Conservation (phyloP, 768 basidiomycete species). For the Sarcodon aspratus region DNA sequence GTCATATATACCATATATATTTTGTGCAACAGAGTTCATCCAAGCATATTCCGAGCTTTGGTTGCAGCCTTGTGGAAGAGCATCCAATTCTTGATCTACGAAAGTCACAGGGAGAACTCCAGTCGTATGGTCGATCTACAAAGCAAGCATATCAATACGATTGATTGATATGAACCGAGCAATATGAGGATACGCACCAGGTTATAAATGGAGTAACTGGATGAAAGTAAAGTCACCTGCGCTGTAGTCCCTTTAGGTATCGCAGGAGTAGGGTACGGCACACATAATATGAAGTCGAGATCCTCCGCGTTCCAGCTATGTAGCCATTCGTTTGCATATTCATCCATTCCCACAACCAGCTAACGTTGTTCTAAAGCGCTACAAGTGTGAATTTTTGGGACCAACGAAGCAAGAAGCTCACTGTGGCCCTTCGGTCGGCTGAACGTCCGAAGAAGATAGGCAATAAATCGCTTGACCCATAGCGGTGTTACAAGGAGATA, state of each 20-base stretch:
- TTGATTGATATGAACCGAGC: background rate
- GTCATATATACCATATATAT: slow-evolving; percentile 30
- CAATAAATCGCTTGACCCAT: slow-evolving; percentile 13
- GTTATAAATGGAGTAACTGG: slow-evolving; percentile 30
- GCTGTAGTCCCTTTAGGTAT: slow-evolving; percentile 23
- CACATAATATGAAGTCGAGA: slow-evolving; percentile 27
- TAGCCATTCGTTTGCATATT: slow-evolving; percentile 14
- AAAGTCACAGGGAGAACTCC: slow-evolving; percentile 33
- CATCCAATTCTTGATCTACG: slow-evolving; percentile 24
- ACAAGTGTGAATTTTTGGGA: no score
- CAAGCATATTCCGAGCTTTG: slow-evolving; percentile 10
- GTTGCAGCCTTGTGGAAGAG: slow-evolving; percentile 12
- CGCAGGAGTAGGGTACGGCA: slow-evolving; percentile 25
- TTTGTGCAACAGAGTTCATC: slow-evolving; percentile 27
- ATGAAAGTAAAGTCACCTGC: slow-evolving; percentile 22
- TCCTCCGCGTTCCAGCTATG: slow-evolving; percentile 11
- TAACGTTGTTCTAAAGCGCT: slow-evolving; percentile 14
- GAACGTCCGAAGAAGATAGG: slow-evolving; percentile 13
- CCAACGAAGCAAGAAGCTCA: slow-evolving; percentile 14
- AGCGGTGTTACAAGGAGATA: no score
- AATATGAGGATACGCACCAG: slow-evolving; percentile 20
- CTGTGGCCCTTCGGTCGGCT: slow-evolving; percentile 15
- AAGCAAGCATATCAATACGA: background rate
- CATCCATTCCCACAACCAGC: slow-evolving; percentile 14
- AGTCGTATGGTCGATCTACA: slow-evolving; percentile 33